These are phyloP conservation scores for Sporothrix luriei DNA, from an alignment of 2,329 filamentous ascomycete species.

Conservation along the genomic window DNA sequence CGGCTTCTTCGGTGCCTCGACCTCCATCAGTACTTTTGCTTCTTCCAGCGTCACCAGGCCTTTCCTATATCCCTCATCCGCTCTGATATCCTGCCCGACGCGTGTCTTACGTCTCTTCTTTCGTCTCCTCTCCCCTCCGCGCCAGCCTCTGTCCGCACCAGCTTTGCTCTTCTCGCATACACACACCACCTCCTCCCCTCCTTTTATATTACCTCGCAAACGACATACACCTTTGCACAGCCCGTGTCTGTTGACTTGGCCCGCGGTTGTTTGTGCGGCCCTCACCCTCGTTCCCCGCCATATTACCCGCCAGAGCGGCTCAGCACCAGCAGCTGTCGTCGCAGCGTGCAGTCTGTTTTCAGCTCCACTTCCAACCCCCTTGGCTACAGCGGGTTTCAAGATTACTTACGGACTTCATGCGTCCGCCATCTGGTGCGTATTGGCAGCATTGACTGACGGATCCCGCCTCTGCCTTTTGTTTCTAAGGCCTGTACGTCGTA, in stretches of 20 bases:
- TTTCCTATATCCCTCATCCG: neutral
- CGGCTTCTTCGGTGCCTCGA: constrained; percentile 25
- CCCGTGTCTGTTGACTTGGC: constrained; percentile 23
- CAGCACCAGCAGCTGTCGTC: neutral
- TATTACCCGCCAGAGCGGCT: constrained; percentile 10
- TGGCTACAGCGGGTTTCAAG: constrained; percentile 33
- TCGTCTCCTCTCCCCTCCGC: neutral
- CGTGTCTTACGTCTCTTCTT: neutral
- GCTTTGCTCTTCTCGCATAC: neutral
- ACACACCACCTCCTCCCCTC: neutral
- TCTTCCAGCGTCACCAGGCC: neutral
- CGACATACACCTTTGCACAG: neutral
- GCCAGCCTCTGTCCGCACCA: neutral
- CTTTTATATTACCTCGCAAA: neutral
- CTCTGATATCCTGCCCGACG: too few species aligned
- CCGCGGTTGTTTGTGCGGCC: constrained; percentile 10
- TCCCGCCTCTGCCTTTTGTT: neutral
- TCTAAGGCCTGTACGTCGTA: neutral
- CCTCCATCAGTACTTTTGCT: neutral
- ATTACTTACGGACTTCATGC: constrained; percentile 34
- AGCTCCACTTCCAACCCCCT: constrained; percentile 28
- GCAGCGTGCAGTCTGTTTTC: neutral
- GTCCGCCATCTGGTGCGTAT: constrained; percentile 27
- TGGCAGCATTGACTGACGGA: neutral
- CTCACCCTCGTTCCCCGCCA: neutral